phyloP scores from a whole-genome alignment of 495 filamentous ascomycete species.

The Penicillium malachiteum region DNA sequence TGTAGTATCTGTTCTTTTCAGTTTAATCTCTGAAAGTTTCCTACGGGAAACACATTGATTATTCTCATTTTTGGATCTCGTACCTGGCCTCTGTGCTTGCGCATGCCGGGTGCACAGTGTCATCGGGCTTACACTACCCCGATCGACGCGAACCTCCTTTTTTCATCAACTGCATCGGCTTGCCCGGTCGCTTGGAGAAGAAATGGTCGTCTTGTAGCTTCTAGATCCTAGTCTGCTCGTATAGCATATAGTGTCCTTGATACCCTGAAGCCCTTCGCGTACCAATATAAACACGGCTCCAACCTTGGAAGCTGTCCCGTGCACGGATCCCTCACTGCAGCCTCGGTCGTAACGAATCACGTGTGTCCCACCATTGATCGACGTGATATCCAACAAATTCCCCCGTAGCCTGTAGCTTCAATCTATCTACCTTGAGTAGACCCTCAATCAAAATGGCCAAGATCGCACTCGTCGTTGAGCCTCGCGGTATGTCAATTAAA shows the following conservation, averaged over 20 bases:
- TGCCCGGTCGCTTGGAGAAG: conserved; percentile 63
- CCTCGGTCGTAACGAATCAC: not conserved
- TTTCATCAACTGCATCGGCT: conserved; percentile 60
- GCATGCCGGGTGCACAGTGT: conserved; percentile 73
- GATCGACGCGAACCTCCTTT: conserved; percentile 72
- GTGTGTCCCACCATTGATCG: not conserved
- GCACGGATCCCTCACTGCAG: no score
- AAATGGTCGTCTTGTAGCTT: conserved; percentile 18
- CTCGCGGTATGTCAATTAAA: conserved; percentile 35
- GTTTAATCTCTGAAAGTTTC: conserved; percentile 78
- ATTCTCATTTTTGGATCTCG: conserved; percentile 73
- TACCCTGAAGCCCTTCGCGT: not conserved
- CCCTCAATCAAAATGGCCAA: conserved; percentile 27
- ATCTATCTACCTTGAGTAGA: not conserved
- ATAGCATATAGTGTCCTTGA: no score
- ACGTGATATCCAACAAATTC: conserved; percentile 4
- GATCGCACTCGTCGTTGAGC: conserved; percentile 39
- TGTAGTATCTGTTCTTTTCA: conserved; percentile 99
- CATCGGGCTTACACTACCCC: conserved; percentile 86
- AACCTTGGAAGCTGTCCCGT: no score
- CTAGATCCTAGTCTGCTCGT: no score
- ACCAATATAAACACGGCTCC: no score
- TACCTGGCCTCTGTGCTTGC: conserved; percentile 76
- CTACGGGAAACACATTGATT: conserved; percentile 75
- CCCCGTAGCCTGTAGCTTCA: not conserved